Evolutionary conservation across 2,329 filamentous ascomycete species (phyloP).

Genomic region (Neopestalotiopsis sp.): DNA sequence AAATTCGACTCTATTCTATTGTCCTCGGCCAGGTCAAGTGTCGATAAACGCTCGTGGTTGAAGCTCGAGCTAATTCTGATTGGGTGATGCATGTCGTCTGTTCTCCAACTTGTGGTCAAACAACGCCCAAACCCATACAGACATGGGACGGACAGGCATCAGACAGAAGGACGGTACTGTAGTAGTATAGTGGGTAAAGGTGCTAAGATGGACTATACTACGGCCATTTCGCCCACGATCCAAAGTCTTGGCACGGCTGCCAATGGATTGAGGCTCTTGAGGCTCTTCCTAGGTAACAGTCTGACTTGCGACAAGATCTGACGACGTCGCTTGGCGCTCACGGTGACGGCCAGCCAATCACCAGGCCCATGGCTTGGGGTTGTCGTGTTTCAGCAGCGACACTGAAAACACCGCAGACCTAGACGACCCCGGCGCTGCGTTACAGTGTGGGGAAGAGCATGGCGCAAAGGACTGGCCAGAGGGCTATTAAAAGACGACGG

Average conservation of each 20-base stretch:
- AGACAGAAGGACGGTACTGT: not conserved
- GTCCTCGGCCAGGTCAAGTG: not conserved
- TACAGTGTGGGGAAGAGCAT: not conserved
- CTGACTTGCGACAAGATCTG: slow-evolving; percentile 5
- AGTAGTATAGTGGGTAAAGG: not conserved
- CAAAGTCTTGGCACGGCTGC: slow-evolving; percentile 14
- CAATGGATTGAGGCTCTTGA: not conserved
- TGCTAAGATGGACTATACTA: not conserved
- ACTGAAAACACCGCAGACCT: slow-evolving; percentile 16
- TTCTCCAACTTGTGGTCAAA: slow-evolving; percentile 9
- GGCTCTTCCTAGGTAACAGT: not conserved
- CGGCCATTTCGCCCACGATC: not conserved
- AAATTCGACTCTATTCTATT: slow-evolving; percentile 6
- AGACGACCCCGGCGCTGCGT: slow-evolving; percentile 8
- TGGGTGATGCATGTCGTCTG: slow-evolving; percentile 11
- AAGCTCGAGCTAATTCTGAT: not conserved
- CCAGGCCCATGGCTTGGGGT: not conserved
- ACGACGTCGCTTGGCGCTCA: not conserved
- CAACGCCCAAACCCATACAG: not conserved
- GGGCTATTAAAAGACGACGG: slow-evolving; percentile 15
- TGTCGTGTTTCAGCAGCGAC: slow-evolving; percentile 13
- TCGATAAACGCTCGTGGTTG: not conserved
- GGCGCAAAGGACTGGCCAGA: not conserved
- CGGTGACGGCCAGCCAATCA: slow-evolving; percentile 9
- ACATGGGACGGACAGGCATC: slow-evolving; percentile 3